Base-by-base conservation (phyloP, 371 early-diverging fungal species). In the Mortierella sp. region DNA sequence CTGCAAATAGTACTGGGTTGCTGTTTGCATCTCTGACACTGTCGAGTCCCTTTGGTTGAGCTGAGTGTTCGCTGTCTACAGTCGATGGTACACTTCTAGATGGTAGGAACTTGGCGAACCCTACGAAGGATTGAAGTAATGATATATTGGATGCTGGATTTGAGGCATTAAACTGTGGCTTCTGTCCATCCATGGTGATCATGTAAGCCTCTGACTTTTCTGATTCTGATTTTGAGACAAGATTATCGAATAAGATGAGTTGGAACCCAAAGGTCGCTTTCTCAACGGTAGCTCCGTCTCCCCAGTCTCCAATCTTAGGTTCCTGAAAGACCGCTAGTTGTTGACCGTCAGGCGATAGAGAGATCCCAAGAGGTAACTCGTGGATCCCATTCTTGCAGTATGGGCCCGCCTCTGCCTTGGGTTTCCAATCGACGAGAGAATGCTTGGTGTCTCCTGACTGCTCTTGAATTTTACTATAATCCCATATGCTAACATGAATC, bases 61-160 rank as follows among this genome's bases (percentile, higher is more conserved):
- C 35, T 35, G 30, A 30, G 30, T 30, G 30, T 30, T 30, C 30
- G 30, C 35, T 35, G 35, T 35, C 35, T 4, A 30, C 30, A 6
- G 3, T 35, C 35, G 35, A 35, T 3, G n/a, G n/a, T n/a, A n/a
- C n/a, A n/a, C n/a, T n/a, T 20, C 54, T 24, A 2, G 24, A 2
- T 52, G 55, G 55, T 55, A 55, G 16, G 24, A 55, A 55, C 28
- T 55, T 55, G 24, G 55, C 55, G 28, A 55, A 55, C 11, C 55
- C 55, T 16, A 55, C 24, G 12, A 55, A 55, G 10, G 55, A 55
- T 16, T 16, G 55, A 26, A 55, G 55, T 2, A 24, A 28, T 14
- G 28, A 8, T 24, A 55, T 55, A 28, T 55, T 49, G 49, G 18
- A 49, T 49, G 3, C 18, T 49, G 20, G 14, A 18, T 1, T 47